These are phyloP conservation scores for Mucuna pruriens DNA, from an alignment of 306 rosid species.

Conservation along the genomic window DNA sequence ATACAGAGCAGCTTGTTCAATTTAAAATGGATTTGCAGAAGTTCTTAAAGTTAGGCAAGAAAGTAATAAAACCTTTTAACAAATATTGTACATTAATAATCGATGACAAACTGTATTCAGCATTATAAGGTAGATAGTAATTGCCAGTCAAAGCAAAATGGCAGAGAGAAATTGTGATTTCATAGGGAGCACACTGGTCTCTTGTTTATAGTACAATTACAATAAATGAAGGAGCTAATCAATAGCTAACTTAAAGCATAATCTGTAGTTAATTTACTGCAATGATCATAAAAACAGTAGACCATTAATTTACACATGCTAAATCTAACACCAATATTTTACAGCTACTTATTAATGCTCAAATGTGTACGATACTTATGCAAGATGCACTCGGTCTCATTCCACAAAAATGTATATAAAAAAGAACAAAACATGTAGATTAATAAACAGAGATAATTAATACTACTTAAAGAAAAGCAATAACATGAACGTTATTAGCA, in stretches of 20 bases:
- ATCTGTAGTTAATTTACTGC: neutral
- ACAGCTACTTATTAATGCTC: neutral
- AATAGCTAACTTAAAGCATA: neutral
- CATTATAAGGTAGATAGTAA: neutral
- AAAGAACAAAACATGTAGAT: slow-evolving; percentile 26
- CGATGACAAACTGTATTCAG: neutral
- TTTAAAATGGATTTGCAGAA: slow-evolving; percentile 1
- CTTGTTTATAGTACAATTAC: neutral
- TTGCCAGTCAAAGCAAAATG: neutral
- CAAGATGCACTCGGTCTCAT: slow-evolving; percentile 17
- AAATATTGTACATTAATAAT: neutral
- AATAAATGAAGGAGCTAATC: neutral
- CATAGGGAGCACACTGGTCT: neutral
- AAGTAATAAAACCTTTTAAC: neutral
- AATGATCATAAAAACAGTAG: neutral
- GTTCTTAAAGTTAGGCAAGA: neutral
- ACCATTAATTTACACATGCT: neutral
- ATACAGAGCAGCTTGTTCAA: neutral
- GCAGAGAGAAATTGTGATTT: neutral
- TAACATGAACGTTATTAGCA: neutral
- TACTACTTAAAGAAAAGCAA: neutral
- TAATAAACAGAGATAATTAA: neutral
- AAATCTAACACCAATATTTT: neutral
- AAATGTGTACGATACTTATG: slow-evolving; percentile 23
- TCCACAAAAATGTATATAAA: slow-evolving; percentile 22